These are phyloP conservation scores for Dictyostelium purpureum DNA, from an alignment of 78 protist species.

Conservation along the genomic window DNA sequence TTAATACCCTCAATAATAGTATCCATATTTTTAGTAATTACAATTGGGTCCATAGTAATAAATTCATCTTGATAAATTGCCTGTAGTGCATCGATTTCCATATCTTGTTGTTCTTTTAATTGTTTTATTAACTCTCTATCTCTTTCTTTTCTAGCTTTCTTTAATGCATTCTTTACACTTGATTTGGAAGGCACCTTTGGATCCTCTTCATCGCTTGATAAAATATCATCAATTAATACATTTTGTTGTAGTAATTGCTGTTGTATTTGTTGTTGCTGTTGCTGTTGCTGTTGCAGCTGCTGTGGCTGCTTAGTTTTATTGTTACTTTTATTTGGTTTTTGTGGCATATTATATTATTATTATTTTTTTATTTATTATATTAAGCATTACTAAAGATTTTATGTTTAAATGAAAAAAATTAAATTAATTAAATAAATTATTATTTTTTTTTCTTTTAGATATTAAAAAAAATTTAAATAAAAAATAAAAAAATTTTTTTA, in stretches of 20 bases:
- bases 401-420: too few relatives aligned
- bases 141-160: slow-evolving; percentile 39
- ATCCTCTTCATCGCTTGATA: slow-evolving; percentile 25
- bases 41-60: slow-evolving; percentile 18
- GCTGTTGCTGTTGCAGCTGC: neutral
- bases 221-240: neutral
- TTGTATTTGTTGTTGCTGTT: neutral
- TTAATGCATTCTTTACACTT: slow-evolving; percentile 9
- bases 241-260: neutral
- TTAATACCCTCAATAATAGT: neutral
- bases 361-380: neutral
- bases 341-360: neutral
- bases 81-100: slow-evolving; percentile 41
- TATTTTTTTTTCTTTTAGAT: too few relatives aligned
- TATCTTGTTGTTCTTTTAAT: slow-evolving; percentile 27
- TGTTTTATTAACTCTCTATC: slow-evolving; percentile 24
- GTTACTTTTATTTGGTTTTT: neutral
- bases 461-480: too few relatives aligned
- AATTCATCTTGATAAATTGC: slow-evolving; percentile 68
- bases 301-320: too few relatives aligned
- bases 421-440: too few relatives aligned
- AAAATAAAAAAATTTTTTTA: too few relatives aligned
- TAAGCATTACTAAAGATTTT: too few relatives aligned
- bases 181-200: neutral
- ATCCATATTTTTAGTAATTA: slow-evolving; percentile 7